Evolutionary conservation across 371 early-diverging fungal genomes (phyloP), one percentile per base, ranked within the genome.

Genomic region (Rhizopus stolonifer): DNA sequence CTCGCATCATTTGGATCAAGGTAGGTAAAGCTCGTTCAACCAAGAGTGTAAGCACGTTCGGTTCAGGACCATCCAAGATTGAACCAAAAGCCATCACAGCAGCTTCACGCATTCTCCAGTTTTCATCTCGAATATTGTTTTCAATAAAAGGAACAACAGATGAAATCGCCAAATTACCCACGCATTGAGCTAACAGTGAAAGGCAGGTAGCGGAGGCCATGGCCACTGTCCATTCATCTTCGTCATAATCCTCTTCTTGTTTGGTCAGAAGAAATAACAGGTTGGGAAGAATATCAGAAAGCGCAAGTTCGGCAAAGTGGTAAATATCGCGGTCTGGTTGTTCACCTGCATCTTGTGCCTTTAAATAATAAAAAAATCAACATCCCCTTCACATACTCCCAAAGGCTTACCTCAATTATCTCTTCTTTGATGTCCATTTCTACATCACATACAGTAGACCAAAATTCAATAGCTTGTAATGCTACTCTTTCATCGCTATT

Each of bases 51-150:
- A 96, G 69, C 6, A 85, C 70, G 2, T 60, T 60, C 1, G 79
- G 69, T 3, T 86, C 78, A 15, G 98, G 96, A 4, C 99, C 99
- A 43, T 97, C 95, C 56, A 98, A 69, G 54, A 98, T 96, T 0
- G 95, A 93, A 9, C 97, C 99, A 67, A 97, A 98, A 0, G 97
- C 94, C 94, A 96, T 96, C 36, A 96, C 91, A 21, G 99, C 94
- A n/a, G 97, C 96, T 61, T 97, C 96, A 58, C 95, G 90, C 66
- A 79, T 85, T 58, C 87, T 84, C 99, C 99, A 98, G 60, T 96
- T 91, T 8, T 68, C 54, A 53, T 78, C 83, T 31, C 79, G 80
- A 56, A 97, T 90, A 70, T 97, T 85, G 34, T 67, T 52, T 67
- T 94, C 88, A 42, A 98, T 89, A 65, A 95, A 95, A n/a, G 91